A percentile compares a stretch with the other conserved stretches of the same genome.
Evolutionary conservation across 805 yeast genomes (phyloP).

Genomic region (Myxozyma melibiosi): DNA sequence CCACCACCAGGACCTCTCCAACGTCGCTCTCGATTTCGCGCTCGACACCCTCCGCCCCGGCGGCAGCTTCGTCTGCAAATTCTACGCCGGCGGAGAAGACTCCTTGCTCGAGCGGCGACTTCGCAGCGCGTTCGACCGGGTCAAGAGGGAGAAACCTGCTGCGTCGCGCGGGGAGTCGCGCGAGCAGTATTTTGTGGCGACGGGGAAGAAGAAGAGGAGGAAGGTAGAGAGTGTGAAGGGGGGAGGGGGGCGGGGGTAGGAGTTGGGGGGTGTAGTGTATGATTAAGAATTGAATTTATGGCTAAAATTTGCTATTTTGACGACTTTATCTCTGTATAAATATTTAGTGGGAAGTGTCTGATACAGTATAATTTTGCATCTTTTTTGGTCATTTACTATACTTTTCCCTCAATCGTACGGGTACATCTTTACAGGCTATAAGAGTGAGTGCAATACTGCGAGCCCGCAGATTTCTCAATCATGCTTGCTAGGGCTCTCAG

Average conservation of each 20-base stretch:
- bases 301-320: too few species aligned
- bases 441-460: too few species aligned
- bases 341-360: too few species aligned
- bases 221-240: not conserved
- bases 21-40: constrained; percentile 81
- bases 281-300: not conserved
- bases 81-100: constrained; percentile 83
- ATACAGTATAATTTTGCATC: too few species aligned
- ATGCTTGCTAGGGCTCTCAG: too few species aligned
- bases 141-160: constrained; percentile 71
- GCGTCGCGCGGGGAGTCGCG: constrained; percentile 79
- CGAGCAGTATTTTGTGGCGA: constrained; percentile 79
- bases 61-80: constrained; percentile 81
- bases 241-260: constrained; percentile 5
- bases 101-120: constrained; percentile 60
- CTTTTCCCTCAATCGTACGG: not conserved
- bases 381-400: too few species aligned
- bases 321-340: too few species aligned
- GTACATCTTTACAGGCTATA: not conserved
- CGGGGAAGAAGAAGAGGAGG: constrained; percentile 46
- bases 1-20: constrained; percentile 67
- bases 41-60: constrained; percentile 66
- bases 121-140: constrained; percentile 60
- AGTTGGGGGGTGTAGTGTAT: constrained; percentile 19
- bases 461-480: too few species aligned